Base-by-base conservation (phyloP, 2,329 filamentous ascomycete genomes). In the Arthrinium puccinioides region DNA sequence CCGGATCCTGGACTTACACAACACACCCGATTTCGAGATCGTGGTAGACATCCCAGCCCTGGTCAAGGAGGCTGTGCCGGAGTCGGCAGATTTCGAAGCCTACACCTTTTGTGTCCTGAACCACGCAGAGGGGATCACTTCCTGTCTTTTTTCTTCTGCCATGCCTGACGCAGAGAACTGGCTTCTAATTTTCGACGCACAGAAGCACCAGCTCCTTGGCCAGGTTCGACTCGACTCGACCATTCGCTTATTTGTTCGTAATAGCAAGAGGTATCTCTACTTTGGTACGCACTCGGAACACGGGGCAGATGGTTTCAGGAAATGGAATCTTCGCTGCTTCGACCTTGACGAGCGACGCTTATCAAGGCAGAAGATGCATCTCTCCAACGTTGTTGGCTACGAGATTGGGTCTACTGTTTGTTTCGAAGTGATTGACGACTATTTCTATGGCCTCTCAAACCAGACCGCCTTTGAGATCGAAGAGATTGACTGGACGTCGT, bases 371-470 rank as follows among this genome's bases (percentile, higher is more conserved):
- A 66, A 63, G 27, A 52, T 82, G 5, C 62, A 75, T 23, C 60
- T 86, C 4, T 60, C 71, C 25, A 67, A 76, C 18, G 65, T 84
- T 39, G 70, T 74, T 29, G 83, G 81, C 2, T 70, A 67, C 14
- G 81, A 84, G 31, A 67, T 87, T 21, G 80, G 79, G 6, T 73
- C 72, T 9, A 79, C 76, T 0, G 65, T 85, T n/a, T 83, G 76
- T 42, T 88, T 89, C 50, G 81, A 84, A 42, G 73, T 88, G 14
- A 67, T 84, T 42, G 66, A 77, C 25, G 70, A 66, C 9, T 66
- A 77, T 46, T 77, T 89, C 27, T 88, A 88, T 47, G 80, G 73
- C 0, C 60, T 88, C 6, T 84, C 83, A 0, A 88, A 78, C 44
- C 72, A 79, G 45, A 72, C 72, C 2, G 69, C 70, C 4, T 74